phyloP scores from a whole-genome alignment of 257 asterid genomes.

The Anisodus tanguticus region DNA sequence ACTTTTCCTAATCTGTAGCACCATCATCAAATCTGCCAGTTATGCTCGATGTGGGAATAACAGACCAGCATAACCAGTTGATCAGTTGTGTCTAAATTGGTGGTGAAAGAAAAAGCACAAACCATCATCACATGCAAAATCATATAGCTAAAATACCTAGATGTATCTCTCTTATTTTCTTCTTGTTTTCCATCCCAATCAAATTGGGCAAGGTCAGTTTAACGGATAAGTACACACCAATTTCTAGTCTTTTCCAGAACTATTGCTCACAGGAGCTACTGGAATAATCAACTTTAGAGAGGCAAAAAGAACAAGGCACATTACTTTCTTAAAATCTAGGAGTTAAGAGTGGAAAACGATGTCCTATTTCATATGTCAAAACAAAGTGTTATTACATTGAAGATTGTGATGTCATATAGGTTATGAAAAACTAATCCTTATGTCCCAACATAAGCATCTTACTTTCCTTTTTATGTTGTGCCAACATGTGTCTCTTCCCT shows the following conservation, averaged over 20 bases:
- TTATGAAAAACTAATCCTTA: conserved; percentile 1
- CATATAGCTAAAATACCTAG: conserved; percentile 23
- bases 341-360: background rate
- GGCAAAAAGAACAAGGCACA: background rate
- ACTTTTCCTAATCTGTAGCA: conserved; percentile 20
- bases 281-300: background rate
- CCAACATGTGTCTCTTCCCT: background rate
- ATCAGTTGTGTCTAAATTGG: conserved; percentile 23
- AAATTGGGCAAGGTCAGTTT: background rate
- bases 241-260: conserved; percentile 13
- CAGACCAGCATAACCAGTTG: conserved; percentile 15
- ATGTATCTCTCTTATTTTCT: conserved; percentile 8
- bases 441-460: conserved; percentile 16
- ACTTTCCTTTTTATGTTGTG: background rate
- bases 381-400: background rate
- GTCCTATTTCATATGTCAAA: conserved; percentile 8
- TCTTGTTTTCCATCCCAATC: background rate
- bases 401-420: conserved; percentile 4
- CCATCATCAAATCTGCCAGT: background rate
- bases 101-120: background rate
- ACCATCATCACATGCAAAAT: background rate
- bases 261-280: conserved; percentile 12
- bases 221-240: background rate
- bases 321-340: conserved; percentile 13
- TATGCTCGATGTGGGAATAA: conserved; percentile 3